Base-by-base conservation (phyloP, 139 green algal species). In the Pseudopediastrum boryanum region DNA sequence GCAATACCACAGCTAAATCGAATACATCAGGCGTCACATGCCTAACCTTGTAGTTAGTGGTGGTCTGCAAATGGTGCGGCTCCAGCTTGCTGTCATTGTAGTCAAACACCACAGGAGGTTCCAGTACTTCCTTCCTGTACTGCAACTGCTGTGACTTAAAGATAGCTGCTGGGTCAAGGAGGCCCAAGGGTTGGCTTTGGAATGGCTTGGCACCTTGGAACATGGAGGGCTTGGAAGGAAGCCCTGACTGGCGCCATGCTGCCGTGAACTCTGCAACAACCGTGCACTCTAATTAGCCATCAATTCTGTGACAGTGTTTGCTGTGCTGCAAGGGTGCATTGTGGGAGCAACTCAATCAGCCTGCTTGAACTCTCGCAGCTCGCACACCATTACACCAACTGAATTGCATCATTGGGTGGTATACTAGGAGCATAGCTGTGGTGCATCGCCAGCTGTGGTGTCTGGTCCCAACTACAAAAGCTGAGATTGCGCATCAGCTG, bases 201-300 rank as follows among this genome's bases (percentile, higher is more conserved):
- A n/a, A n/a, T n/a, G n/a, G n/a, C n/a, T n/a, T n/a, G n/a, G n/a
- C n/a, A n/a, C n/a, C n/a, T n/a, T n/a, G n/a, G n/a, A n/a, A n/a
- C n/a, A n/a, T n/a, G 1, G 87, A 91, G 8, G 86, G 75, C 68
- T 90, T 89, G 54, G 85, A 61, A 25, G 89, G 89, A 41, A 94
- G 80, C 10, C 89, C 89, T 54, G 84, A 78, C 31, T 85, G 78
- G 0, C 87, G 76, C 89, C 89, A 94, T 4, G 81, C 75, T 8
- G 89, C 84, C 0, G 89, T 94, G 85, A 89, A 93, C 2, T 87
- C 89, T 93, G 79, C 43, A 41, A n/a, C n/a, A n/a, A n/a, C n/a
- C n/a, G n/a, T n/a, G n/a, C n/a, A n/a, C n/a, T n/a, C n/a, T n/a
- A n/a, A n/a, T n/a, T n/a, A n/a, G n/a, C n/a, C n/a, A n/a, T n/a